Conservation (phyloP, 306 rosid genomes). For the Corylus heterophylla region DNA sequence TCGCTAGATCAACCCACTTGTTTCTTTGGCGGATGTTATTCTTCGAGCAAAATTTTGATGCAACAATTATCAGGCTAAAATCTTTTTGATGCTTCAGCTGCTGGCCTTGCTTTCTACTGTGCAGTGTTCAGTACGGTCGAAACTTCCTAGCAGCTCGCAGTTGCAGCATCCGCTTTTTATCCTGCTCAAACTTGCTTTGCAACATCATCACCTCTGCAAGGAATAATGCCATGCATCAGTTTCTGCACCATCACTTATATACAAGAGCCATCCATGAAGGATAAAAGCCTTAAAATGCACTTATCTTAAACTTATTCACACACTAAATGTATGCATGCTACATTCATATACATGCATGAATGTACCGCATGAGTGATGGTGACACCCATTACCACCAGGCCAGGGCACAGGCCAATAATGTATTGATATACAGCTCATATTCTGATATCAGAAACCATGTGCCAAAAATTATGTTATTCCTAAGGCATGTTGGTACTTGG, state of each 20-base stretch:
- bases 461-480: not conserved
- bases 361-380: not conserved
- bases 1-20: not conserved
- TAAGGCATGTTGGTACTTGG: not conserved
- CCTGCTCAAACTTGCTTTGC: conserved; percentile 84
- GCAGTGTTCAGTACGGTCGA: conserved; percentile 67
- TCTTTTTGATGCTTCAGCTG: not conserved
- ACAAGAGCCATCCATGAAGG: too few species aligned
- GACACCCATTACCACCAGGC: not conserved
- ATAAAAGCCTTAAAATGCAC: too few species aligned
- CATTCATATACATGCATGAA: not conserved
- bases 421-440: not conserved
- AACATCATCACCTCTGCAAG: conserved; percentile 79
- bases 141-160: conserved; percentile 86
- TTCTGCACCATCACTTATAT: not conserved
- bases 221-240: conserved; percentile 29
- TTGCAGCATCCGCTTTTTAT: conserved; percentile 77
- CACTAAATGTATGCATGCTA: not conserved
- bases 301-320: too few species aligned
- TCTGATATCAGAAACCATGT: not conserved
- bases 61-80: not conserved
- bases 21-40: too few species aligned
- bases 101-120: not conserved
- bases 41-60: not conserved
- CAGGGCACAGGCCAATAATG: not conserved